Conservation (phyloP, 2,329 filamentous ascomycete species). For the Fusarium anguioides region DNA sequence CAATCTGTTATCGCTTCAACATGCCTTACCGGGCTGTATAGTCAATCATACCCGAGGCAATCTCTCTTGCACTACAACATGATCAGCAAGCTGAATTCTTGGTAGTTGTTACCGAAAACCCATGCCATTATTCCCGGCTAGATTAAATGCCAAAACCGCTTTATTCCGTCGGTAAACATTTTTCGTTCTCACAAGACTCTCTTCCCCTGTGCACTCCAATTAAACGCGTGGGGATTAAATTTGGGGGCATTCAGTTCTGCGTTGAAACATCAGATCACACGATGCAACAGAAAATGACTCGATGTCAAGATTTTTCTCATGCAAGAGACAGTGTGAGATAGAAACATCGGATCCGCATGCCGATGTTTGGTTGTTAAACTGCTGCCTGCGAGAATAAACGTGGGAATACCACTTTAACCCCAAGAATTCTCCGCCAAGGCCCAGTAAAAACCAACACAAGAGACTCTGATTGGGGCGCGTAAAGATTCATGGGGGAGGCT, state of each 20-base stretch:
- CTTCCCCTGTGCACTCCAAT: too few species aligned
- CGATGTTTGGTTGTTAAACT: slow-evolving; percentile 13
- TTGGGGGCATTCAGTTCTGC: background rate
- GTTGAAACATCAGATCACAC: background rate
- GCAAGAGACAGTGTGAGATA: background rate
- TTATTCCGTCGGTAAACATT: background rate
- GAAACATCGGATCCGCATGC: slow-evolving; percentile 5
- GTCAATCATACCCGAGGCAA: background rate
- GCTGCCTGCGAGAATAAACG: slow-evolving; percentile 22
- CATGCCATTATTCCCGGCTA: too few species aligned
- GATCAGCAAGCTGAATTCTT: background rate
- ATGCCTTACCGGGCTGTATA: background rate
- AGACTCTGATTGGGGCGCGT: slow-evolving; percentile 19
- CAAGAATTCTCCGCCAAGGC: background rate
- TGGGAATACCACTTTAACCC: background rate
- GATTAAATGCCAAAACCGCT: background rate
- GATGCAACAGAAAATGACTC: slow-evolving; percentile 5
- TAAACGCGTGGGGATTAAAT: slow-evolving; percentile 9
- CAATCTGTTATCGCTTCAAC: background rate
- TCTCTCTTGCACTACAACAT: background rate
- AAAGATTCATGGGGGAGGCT: background rate
- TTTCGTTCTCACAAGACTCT: background rate
- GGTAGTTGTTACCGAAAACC: background rate
- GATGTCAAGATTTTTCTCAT: background rate
- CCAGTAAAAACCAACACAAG: background rate